Percentiles rank a stretch among this genome's conserved stretches.
Conservation (phyloP, 2,329 filamentous ascomycete species). For the Diatrype stigma region DNA sequence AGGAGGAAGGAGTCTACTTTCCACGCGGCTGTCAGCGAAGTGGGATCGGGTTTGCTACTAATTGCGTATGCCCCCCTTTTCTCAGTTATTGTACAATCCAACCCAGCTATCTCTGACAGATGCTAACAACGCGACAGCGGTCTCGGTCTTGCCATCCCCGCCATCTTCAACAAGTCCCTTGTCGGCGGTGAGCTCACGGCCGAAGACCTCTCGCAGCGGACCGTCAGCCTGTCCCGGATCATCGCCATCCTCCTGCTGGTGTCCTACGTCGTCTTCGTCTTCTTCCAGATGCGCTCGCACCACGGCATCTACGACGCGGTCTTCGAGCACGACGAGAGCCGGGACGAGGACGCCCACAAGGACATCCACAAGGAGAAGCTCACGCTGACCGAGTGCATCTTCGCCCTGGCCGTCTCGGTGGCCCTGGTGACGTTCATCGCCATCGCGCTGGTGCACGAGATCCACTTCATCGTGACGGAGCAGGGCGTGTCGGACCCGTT, state of each 20-base stretch:
- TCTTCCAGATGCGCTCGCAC: conserved; percentile 73
- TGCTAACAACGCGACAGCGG: conserved; percentile 30
- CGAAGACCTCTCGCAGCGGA: conserved; percentile 44
- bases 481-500: conserved; percentile 47
- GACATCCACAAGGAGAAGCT: conserved; percentile 62
- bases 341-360: conserved; percentile 59
- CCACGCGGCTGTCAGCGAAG: conserved; percentile 72
- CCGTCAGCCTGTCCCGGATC: conserved; percentile 64
- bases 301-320: conserved; percentile 73
- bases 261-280: conserved; percentile 63
- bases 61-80: conserved; percentile 59
- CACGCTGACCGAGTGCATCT: conserved; percentile 67
- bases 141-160: conserved; percentile 47
- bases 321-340: conserved; percentile 65
- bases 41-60: conserved; percentile 70
- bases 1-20: conserved; percentile 65
- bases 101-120: conserved; percentile 30
- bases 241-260: conserved; percentile 67
- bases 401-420: conserved; percentile 62
- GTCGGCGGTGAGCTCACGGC: conserved; percentile 21
- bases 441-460: conserved; percentile 69
- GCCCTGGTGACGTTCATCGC: conserved; percentile 70
- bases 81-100: conserved; percentile 10
- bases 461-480: conserved; percentile 51
- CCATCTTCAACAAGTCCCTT: conserved; percentile 52